phyloP scores from a whole-genome alignment of 345 rosid species.

The Hibiscus tridactylites region DNA sequence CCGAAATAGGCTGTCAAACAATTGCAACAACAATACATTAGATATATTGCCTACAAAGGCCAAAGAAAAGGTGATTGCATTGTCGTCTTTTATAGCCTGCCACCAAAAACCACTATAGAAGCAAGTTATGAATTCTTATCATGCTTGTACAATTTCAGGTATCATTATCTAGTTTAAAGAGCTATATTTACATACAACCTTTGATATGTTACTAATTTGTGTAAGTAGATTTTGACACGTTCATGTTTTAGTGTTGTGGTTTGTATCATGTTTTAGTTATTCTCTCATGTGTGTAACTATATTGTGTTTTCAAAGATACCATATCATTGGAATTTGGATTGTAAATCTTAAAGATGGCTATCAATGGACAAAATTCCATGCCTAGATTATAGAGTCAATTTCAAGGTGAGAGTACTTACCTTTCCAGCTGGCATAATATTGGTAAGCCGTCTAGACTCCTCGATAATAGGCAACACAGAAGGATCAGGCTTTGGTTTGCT shows the following conservation, averaged over 20 bases:
- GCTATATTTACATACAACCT: no score
- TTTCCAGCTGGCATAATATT: background rate
- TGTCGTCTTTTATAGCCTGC: background rate
- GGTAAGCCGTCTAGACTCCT: background rate
- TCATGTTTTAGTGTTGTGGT: no score
- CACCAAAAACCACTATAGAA: background rate
- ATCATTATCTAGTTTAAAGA: no score
- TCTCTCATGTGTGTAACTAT: background rate
- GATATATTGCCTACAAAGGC: background rate
- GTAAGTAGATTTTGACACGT: no score
- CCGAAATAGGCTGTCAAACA: background rate
- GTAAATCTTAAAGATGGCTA: no score
- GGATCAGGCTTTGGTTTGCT: background rate
- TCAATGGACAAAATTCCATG: background rate
- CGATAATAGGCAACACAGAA: background rate
- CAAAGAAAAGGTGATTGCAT: background rate
- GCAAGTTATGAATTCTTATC: background rate
- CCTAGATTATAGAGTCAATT: background rate
- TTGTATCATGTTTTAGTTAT: background rate
- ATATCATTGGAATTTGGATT: no score
- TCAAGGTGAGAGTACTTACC: background rate
- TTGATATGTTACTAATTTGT: no score
- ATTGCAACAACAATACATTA: background rate
- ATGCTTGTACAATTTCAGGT: background rate
- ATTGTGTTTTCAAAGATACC: background rate